Conservation (phyloP, 352 stramenopile species). For the Phytophthora sp. region DNA sequence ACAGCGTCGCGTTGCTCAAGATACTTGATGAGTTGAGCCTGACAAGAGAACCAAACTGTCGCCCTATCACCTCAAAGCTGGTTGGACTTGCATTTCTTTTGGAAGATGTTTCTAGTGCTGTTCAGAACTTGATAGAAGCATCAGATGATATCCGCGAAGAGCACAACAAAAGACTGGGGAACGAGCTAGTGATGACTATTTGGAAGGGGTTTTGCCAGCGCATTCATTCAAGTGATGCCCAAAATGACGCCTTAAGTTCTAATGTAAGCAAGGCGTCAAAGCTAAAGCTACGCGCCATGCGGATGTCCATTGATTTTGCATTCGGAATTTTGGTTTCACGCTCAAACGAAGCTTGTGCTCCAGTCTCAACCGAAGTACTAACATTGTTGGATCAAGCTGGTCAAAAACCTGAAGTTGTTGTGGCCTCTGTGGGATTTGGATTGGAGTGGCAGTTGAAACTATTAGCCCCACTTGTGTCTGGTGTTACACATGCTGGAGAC, state of each 20-base stretch:
- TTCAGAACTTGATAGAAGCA: slow-evolving; percentile 41
- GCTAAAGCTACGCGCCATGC: slow-evolving; percentile 47
- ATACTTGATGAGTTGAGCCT: not conserved
- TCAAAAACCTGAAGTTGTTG: slow-evolving; percentile 4
- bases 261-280: slow-evolving; percentile 14
- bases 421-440: slow-evolving; percentile 35
- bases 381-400: not conserved
- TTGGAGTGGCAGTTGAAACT: slow-evolving; percentile 59
- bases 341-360: no score
- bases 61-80: slow-evolving; percentile 34
- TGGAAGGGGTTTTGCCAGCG: slow-evolving; percentile 59
- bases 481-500: slow-evolving; percentile 20
- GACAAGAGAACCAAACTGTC: not conserved
- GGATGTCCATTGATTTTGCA: slow-evolving; percentile 60
- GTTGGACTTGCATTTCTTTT: slow-evolving; percentile 60
- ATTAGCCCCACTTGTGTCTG: slow-evolving; percentile 40
- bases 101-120: slow-evolving; percentile 44
- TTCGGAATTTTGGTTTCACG: slow-evolving; percentile 41
- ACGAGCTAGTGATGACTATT: slow-evolving; percentile 18
- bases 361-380: slow-evolving; percentile 9
- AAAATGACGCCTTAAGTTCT: not conserved
- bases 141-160: slow-evolving; percentile 16
- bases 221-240: slow-evolving; percentile 20
- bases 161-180: not conserved
- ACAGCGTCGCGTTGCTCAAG: no score